Evolutionary conservation across 176 grass and related monocot species (phyloP), one percentile per base, ranked within the genome.

Genomic region (Aegilops umbellulata): DNA sequence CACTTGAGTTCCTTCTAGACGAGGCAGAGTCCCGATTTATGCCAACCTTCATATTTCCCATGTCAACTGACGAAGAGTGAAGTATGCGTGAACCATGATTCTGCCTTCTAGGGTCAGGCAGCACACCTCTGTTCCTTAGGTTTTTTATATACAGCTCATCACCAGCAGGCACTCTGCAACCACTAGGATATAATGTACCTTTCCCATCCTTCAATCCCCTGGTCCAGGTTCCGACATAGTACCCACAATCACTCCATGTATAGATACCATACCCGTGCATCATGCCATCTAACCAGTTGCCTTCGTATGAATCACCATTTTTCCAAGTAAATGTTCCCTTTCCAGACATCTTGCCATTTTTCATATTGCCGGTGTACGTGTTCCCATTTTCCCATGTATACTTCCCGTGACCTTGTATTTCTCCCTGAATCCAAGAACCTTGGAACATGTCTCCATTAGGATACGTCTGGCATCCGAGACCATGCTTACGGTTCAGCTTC

Each of bases 141-240:
- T 80, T 91, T 69, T 83, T 90, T 74, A 99, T 90, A 76, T 94
- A 94, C 6, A 91, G 13, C 79, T 91, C 88, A 31, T 96, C 88
- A 41, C 53, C 89, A 76, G 84, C 92, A 79, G 92, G 90, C 49
- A 99, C 65, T 81, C 75, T 99, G 91, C 94, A 96, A 26, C 97
- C 97, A 60, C 89, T 91, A n/a, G 94, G 90, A 81, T 96, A 99
- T 80, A 99, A 96, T 26, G 89, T 86, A 32, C 97, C 97, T 88
- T 94, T 95, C 82, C 94, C 97, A 82, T 99, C 97, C 83, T 99
- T 99, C 70, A 99, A 74, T 70, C 97, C 97, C 69, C 92, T 94
- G 38, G 94, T 99, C 97, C 97, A 99, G 17, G 92, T 96, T 76
- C 97, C 94, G 38, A 99, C 68, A 80, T 96, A 99, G 78, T 87